These are phyloP conservation scores for Desmodesmus armatus DNA, from an alignment of 139 green algal species.

Conservation along the genomic window DNA sequence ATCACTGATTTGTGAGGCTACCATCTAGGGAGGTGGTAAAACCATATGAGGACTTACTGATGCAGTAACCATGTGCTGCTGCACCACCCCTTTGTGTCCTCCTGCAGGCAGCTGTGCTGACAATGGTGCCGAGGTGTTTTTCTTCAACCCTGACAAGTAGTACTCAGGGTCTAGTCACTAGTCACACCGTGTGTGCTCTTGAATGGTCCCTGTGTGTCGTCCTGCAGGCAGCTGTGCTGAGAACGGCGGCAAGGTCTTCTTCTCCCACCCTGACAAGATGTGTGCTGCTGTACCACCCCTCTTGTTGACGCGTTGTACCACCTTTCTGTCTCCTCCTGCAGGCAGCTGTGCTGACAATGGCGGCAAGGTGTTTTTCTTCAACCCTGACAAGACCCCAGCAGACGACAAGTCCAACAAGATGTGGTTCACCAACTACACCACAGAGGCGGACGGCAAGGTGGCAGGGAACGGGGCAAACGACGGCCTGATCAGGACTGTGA, in stretches of 20 bases:
- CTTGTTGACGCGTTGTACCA: background rate
- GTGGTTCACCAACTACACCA: conserved; percentile 30
- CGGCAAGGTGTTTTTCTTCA: conserved; percentile 10
- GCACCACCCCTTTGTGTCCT: background rate
- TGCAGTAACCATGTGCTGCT: too few species aligned
- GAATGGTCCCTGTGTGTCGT: background rate
- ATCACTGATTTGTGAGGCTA: too few species aligned
- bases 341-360: conserved; percentile 19
- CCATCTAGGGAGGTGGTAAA: too few species aligned
- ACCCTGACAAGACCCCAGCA: background rate
- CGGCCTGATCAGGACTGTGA: background rate
- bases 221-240: background rate
- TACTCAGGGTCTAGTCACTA: too few species aligned
- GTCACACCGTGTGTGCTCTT: background rate
- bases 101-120: conserved; percentile 26
- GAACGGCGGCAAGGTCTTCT: background rate
- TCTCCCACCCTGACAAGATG: background rate
- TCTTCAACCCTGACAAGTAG: background rate
- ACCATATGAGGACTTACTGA: too few species aligned
- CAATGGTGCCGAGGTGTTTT: background rate
- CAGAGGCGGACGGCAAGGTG: background rate
- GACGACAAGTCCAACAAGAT: conserved; percentile 12
- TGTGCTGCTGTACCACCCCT: too few species aligned
- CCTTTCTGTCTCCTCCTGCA: background rate
- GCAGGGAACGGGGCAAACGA: conserved; percentile 39